Base-by-base conservation (phyloP, 2,329 filamentous ascomycete species). In the Chrysosporium queenslandicum region DNA sequence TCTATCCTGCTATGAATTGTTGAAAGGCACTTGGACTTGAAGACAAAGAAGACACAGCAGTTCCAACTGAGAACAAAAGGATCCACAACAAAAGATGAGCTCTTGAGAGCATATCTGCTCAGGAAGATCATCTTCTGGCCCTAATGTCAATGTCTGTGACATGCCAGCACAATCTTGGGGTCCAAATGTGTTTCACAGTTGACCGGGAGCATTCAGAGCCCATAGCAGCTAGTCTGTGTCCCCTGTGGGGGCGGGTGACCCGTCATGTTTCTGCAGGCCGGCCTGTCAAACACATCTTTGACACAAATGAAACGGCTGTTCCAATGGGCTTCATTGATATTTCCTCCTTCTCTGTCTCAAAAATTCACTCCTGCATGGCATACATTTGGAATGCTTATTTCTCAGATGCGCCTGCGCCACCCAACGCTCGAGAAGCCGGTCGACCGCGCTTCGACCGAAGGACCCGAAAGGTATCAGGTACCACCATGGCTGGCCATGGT, bases 111-210 rank as follows among this genome's bases (percentile, higher is more conserved):
- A 16, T 8, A 4, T 25, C n/a, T 11, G 45, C 45, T 21, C 34
- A 34, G 27, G 43, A 27, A 27, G 43, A 27, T 25, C 30, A 18
- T 18, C 45, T 16, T 11, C 32, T 18, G 21, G 45, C 32, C 45
- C 32, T 25, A 37, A 47, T 47, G 32, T 18, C n/a, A 47, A 47
- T 18, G 12, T 46, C 29, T 29, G 43, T 46, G 29, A 34, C 11
- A 32, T 34, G 29, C 20, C 45, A 37, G 30, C 45, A 27, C 30
- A 36, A 2, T 16, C 16, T 47, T 23, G 45, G 45, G 45, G 30
- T 39, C 45, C 18, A 18, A 47, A 18, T 47, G 25, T 37, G 45
- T 47, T 47, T 47, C 45, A 47, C 30, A 47, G n/a, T 18, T 2
- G 4, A 25, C 32, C 32, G 9, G 45, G 45, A 34, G 18, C 34